Percentiles rank a stretch among this genome's conserved stretches.
phyloP scores from a whole-genome alignment of 2,329 filamentous ascomycete species.

The Claviceps pazoutovae region DNA sequence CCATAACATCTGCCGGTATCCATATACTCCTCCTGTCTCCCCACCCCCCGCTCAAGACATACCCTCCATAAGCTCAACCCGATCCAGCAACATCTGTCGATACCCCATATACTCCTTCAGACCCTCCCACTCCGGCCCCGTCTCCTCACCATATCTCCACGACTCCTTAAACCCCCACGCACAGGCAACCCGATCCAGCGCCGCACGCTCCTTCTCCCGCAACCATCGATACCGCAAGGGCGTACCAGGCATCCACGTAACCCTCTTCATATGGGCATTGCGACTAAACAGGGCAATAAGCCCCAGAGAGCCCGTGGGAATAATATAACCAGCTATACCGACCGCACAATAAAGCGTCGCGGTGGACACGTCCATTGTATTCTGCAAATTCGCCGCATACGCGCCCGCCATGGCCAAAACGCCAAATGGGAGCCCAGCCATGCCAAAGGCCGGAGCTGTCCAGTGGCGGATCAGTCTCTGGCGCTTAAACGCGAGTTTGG shows the following conservation, averaged over 20 bases:
- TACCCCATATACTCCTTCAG: constrained; percentile 71
- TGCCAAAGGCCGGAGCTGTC: constrained; percentile 43
- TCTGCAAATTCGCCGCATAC: constrained; percentile 31
- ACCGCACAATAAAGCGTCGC: constrained; percentile 69
- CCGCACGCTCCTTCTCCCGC: constrained; percentile 77
- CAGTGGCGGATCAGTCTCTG: constrained; percentile 53
- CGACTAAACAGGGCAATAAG: constrained; percentile 71
- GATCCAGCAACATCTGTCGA: constrained; percentile 81
- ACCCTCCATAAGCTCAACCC: constrained; percentile 79
- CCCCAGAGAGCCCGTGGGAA: constrained; percentile 68
- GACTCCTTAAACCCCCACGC: constrained; percentile 85
- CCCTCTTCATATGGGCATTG: constrained; percentile 90
- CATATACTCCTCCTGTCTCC: no score
- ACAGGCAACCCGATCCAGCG: constrained; percentile 71
- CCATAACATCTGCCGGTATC: no score
- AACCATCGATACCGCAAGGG: constrained; percentile 73
- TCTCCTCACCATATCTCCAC: constrained; percentile 74
- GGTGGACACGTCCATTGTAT: constrained; percentile 60
- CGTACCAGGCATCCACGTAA: constrained; percentile 77
- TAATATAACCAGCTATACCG: constrained; percentile 71
- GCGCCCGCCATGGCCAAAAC: constrained; percentile 54
- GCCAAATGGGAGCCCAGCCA: constrained; percentile 48
- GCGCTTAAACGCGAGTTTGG: constrained; percentile 49
- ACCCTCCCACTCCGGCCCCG: constrained; percentile 77
- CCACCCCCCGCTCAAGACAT: constrained; percentile 38